Percentiles rank a stretch among this genome's conserved stretches.
Conservation (phyloP, 371 early-diverging fungal species). For the Mucor velutinosus region DNA sequence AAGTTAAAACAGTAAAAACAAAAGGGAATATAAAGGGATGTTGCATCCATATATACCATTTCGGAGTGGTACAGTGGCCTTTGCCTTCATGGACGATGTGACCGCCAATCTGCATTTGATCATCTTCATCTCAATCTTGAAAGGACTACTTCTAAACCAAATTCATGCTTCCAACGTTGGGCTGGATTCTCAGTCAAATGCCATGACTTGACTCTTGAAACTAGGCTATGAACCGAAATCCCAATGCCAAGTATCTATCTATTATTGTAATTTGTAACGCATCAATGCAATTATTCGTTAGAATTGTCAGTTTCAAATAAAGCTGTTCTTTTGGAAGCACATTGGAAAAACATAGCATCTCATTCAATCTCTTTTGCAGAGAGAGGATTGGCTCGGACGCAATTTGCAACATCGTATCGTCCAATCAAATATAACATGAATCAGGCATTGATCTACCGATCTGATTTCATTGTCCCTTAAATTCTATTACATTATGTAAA, state of each 20-base stretch:
- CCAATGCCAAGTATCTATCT: too few relatives aligned
- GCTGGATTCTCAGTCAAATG: neutral
- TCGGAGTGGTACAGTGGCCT: conserved; percentile 5
- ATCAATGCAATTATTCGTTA: too few relatives aligned
- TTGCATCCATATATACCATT: neutral
- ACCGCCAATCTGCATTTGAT: conserved; percentile 13
- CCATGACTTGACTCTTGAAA: too few relatives aligned
- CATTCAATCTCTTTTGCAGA: neutral
- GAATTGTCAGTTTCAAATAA: neutral
- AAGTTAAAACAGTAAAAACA: conserved; percentile 10
- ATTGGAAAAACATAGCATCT: neutral
- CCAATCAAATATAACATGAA: conserved; percentile 1
- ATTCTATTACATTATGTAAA: neutral
- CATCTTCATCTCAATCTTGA: conserved; percentile 16
- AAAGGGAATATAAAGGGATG: neutral
- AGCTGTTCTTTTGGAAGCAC: neutral
- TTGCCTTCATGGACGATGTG: conserved; percentile 8
- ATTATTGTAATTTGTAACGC: too few relatives aligned
- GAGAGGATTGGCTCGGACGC: conserved; percentile 4
- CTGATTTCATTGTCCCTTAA: neutral
- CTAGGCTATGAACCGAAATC: too few relatives aligned
- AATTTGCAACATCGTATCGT: conserved; percentile 6
- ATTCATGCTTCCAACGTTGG: neutral
- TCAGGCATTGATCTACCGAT: conserved; percentile 1
- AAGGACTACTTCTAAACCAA: neutral